These are phyloP conservation scores for Neotropicomus parvogracilis DNA, from an alignment of 1,284 basidiomycete genomes.

Conservation along the genomic window DNA sequence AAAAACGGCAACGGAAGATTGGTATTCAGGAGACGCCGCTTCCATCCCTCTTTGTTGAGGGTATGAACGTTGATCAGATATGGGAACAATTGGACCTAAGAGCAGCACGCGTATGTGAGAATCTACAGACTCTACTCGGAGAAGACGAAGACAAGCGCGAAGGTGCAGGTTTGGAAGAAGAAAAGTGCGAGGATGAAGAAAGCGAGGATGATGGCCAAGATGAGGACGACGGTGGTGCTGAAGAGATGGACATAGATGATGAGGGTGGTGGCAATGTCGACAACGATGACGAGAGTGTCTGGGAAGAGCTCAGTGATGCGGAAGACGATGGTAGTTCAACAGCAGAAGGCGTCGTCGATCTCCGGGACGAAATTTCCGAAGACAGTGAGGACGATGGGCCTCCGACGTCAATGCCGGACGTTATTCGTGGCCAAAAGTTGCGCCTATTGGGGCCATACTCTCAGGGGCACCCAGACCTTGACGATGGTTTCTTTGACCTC, in stretches of 20 bases:
- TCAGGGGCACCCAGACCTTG: constrained; percentile 59
- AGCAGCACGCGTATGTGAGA: constrained; percentile 60
- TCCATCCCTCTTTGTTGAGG: constrained; percentile 71
- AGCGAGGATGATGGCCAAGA: constrained; percentile 24
- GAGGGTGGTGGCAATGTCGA: constrained; percentile 18
- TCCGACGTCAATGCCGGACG: constrained; percentile 32
- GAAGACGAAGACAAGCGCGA: constrained; percentile 29
- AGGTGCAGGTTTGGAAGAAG: constrained; percentile 13
- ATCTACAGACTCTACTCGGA: constrained; percentile 47
- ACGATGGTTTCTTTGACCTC: constrained; percentile 93
- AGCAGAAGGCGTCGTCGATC: constrained; percentile 40
- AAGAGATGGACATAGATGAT: constrained; percentile 25
- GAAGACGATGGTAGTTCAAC: constrained; percentile 34
- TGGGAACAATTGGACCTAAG: constrained; percentile 92
- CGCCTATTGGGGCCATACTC: constrained; percentile 22
- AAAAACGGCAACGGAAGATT: constrained; percentile 30
- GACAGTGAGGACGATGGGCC: constrained; percentile 26
- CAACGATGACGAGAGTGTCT: constrained; percentile 27
- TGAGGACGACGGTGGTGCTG: constrained; percentile 16
- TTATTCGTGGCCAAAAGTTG: constrained; percentile 22
- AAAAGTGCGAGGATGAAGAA: constrained; percentile 20
- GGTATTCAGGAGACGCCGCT: constrained; percentile 71
- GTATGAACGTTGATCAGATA: constrained; percentile 84
- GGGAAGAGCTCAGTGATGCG: constrained; percentile 32
- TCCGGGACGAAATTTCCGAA: constrained; percentile 50